Evolutionary conservation across 2,329 filamentous ascomycete species (phyloP).

Genomic region (Ophiocordyceps camponoti-saundersi): DNA sequence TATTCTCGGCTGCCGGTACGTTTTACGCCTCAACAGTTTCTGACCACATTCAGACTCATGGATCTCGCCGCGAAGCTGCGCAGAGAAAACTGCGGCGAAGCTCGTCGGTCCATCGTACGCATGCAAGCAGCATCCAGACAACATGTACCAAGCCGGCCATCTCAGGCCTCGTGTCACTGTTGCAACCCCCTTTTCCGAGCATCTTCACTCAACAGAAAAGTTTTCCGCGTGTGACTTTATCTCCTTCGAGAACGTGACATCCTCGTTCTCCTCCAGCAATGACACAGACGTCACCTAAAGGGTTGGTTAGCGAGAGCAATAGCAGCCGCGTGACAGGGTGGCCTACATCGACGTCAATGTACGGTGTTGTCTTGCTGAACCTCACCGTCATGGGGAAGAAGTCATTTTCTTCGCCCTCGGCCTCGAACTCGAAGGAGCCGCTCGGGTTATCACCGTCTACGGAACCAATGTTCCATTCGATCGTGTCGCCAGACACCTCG

Average conservation of each 20-base stretch:
- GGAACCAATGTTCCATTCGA: constrained; percentile 86
- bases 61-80: too few species aligned
- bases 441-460: constrained; percentile 69
- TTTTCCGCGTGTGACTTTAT: constrained; percentile 60
- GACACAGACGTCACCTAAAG: constrained; percentile 46
- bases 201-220: constrained; percentile 53
- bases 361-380: constrained; percentile 75
- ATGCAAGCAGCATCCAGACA: neutral
- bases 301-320: constrained; percentile 9
- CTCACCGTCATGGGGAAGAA: constrained; percentile 96
- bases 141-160: too few species aligned
- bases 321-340: neutral
- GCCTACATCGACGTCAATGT: constrained; percentile 86
- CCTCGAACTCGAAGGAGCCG: constrained; percentile 92
- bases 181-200: neutral
- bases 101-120: neutral
- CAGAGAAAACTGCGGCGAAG: too few species aligned
- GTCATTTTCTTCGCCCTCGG: constrained; percentile 72
- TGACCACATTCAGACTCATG: too few species aligned
- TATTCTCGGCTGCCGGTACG: neutral
- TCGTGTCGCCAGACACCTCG: constrained; percentile 76
- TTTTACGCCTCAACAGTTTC: neutral
- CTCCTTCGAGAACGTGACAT: constrained; percentile 70
- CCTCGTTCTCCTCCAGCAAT: constrained; percentile 58
- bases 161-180: neutral